Percentiles rank a stretch among this genome's conserved stretches.
Evolutionary conservation across 768 basidiomycete species (phyloP).

Genomic region (Termitomyces heimii): DNA sequence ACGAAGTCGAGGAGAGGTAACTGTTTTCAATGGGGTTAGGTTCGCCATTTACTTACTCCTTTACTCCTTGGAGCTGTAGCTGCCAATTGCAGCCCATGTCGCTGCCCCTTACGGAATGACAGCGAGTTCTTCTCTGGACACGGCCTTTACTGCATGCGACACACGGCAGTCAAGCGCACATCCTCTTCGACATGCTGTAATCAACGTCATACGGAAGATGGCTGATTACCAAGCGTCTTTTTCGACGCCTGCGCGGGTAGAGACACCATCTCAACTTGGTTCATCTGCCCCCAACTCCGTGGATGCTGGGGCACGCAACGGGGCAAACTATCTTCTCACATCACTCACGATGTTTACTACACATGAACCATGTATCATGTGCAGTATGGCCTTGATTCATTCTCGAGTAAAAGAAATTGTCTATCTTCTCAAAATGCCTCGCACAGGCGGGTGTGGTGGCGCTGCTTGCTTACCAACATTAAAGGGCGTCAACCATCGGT

Average conservation of each 20-base stretch:
- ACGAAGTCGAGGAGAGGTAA: slow-evolving; percentile 52
- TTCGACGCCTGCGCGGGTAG: neutral
- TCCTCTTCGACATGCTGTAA: slow-evolving; percentile 80
- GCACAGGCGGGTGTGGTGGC: slow-evolving; percentile 86
- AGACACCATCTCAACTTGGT: neutral
- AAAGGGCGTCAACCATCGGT: slow-evolving; percentile 88
- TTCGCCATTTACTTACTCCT: neutral
- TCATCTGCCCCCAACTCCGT: neutral
- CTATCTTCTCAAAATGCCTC: slow-evolving; percentile 63
- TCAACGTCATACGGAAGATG: slow-evolving; percentile 68
- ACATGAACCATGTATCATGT: slow-evolving; percentile 98
- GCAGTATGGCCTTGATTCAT: slow-evolving; percentile 93
- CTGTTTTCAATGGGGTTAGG: slow-evolving; percentile 12
- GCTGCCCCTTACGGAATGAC: slow-evolving; percentile 38
- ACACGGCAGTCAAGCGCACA: slow-evolving; percentile 62
- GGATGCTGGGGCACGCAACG: slow-evolving; percentile 38
- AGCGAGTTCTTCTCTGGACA: slow-evolving; percentile 8
- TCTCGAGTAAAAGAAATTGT: slow-evolving; percentile 89
- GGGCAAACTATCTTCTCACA: slow-evolving; percentile 85
- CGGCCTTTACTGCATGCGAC: slow-evolving; percentile 57
- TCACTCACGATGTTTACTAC: slow-evolving; percentile 80
- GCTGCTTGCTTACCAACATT: slow-evolving; percentile 70
- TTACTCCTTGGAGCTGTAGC: slow-evolving; percentile 27
- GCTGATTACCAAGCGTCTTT: slow-evolving; percentile 45
- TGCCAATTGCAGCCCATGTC: slow-evolving; percentile 73